These are phyloP conservation scores for Tilletiopsis washingtonensis DNA, from an alignment of 1,284 basidiomycete species.

Conservation along the genomic window DNA sequence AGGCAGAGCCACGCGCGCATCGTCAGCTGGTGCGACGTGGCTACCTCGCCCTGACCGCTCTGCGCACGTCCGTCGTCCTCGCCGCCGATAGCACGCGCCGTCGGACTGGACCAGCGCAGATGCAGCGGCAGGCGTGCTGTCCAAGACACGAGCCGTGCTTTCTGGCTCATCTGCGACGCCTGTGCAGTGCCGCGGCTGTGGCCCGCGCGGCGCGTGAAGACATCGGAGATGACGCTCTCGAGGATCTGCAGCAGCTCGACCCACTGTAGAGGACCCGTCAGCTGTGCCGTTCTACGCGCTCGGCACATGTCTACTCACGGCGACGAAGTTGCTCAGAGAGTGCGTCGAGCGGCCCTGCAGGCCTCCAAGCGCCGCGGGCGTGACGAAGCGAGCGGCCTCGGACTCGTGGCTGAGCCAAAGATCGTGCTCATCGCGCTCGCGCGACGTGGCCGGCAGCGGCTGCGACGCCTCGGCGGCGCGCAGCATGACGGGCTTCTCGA, in stretches of 20 bases:
- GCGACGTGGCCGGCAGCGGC: conserved; percentile 16
- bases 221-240: neutral
- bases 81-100: neutral
- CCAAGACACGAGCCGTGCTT: neutral
- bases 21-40: neutral
- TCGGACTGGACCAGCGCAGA: neutral
- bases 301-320: too few species aligned
- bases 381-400: neutral
- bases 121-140: neutral
- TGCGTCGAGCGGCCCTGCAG: neutral
- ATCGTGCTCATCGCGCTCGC: conserved; percentile 27
- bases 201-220: neutral
- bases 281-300: too few species aligned
- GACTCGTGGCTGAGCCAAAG: conserved; percentile 1
- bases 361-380: too few species aligned
- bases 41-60: too few species aligned
- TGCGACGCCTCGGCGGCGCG: conserved; percentile 19
- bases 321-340: neutral
- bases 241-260: neutral
- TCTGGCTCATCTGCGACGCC: neutral
- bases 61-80: too few species aligned
- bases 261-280: too few species aligned
- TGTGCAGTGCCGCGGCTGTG: neutral
- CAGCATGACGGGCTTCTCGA: conserved; percentile 22
- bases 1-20: neutral